These are phyloP conservation scores for Neonectria faginata DNA, from an alignment of 2,329 filamentous ascomycete species.

Conservation along the genomic window DNA sequence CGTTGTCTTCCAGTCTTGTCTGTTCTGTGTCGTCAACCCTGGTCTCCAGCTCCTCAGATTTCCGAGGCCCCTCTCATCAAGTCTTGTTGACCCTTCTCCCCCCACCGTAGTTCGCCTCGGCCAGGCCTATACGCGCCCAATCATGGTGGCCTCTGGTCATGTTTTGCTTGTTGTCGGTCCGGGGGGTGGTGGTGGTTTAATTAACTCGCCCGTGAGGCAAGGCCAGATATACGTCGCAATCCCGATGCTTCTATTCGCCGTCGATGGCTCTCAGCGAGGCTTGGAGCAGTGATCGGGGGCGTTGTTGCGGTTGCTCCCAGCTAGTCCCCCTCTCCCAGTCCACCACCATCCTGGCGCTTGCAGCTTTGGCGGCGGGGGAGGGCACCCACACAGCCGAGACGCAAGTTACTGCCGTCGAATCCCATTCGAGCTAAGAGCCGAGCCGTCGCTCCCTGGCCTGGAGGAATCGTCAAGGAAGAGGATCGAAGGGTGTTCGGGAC, in stretches of 20 bases:
- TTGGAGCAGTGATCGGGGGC: neutral
- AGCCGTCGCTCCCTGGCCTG: constrained; percentile 5
- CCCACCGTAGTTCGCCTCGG: constrained; percentile 28
- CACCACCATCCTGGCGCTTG: constrained; percentile 24
- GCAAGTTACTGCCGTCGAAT: constrained; percentile 28
- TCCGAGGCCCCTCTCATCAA: constrained; percentile 27
- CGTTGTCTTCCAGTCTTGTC: constrained; percentile 24
- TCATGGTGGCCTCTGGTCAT: constrained; percentile 19
- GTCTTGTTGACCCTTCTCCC: constrained; percentile 31
- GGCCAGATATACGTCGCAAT: constrained; percentile 15
- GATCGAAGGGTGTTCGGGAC: constrained; percentile 12
- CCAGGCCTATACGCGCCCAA: constrained; percentile 30
- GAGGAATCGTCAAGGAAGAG: constrained; percentile 24
- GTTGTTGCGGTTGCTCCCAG: constrained; percentile 18
- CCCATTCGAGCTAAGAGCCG: neutral
- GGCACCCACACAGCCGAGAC: constrained; percentile 22
- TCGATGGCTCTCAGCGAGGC: constrained; percentile 9
- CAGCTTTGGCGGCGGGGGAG: constrained; percentile 30
- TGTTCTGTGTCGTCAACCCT: constrained; percentile 28
- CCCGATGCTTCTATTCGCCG: constrained; percentile 4
- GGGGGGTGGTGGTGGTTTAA: neutral
- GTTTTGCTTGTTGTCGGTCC: neutral
- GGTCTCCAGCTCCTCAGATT: constrained; percentile 1
- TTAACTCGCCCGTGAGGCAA: too few relatives aligned
- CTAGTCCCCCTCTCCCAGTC: constrained; percentile 9